These are phyloP conservation scores for Symmetrospora coprosmae DNA, from an alignment of 768 basidiomycete species.

Conservation along the genomic window DNA sequence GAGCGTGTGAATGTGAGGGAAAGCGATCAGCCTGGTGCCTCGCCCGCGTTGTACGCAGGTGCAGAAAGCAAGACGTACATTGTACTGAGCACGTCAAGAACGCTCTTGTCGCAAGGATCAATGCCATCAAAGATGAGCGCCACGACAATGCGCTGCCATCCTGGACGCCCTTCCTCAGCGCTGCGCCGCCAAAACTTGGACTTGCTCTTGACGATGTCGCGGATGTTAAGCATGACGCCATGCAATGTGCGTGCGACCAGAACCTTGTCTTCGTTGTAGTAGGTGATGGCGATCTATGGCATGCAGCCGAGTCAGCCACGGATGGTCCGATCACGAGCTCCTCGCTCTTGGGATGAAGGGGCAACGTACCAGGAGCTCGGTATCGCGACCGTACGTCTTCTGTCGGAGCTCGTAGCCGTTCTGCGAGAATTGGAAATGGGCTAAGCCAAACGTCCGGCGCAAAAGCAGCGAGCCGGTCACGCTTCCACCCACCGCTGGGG, in stretches of 20 bases:
- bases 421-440: neutral
- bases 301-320: neutral
- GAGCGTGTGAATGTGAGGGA: neutral
- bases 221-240: conserved; percentile 92
- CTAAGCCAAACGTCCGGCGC: neutral
- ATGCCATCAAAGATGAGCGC: conserved; percentile 68
- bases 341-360: conserved; percentile 68
- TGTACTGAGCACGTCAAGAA: conserved; percentile 28
- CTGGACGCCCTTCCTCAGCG: conserved; percentile 59
- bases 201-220: conserved; percentile 89
- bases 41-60: too few relatives aligned
- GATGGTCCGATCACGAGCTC: neutral
- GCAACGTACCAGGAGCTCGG: conserved; percentile 60
- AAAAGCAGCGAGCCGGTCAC: neutral
- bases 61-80: too few relatives aligned
- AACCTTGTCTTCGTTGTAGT: conserved; percentile 54
- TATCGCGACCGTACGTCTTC: conserved; percentile 72
- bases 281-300: conserved; percentile 19
- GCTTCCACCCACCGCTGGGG: conserved; percentile 41
- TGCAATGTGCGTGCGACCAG: conserved; percentile 78
- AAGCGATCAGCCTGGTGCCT: too few relatives aligned
- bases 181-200: conserved; percentile 77
- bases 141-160: conserved; percentile 66
- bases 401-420: conserved; percentile 68
- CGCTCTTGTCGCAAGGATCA: conserved; percentile 75